Evolutionary conservation across 208 protist species (phyloP).

Genomic region (Trypanosoma platydactyli): DNA sequence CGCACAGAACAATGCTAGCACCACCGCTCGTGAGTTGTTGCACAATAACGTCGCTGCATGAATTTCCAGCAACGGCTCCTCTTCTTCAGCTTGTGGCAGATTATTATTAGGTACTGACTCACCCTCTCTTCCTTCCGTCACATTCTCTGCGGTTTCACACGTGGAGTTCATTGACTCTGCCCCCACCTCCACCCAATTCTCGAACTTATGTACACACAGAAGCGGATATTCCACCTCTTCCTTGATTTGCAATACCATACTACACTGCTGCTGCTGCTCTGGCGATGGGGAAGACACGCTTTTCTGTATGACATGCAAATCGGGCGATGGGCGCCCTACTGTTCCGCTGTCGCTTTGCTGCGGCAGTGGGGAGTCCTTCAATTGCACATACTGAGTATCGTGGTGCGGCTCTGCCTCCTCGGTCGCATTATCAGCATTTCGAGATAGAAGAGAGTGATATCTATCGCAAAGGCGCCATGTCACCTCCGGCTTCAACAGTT

Average conservation of each 20-base stretch:
- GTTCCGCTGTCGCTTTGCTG: not conserved
- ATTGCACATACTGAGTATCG: not conserved
- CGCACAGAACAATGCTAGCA: slow-evolving; percentile 3
- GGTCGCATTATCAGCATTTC: not conserved
- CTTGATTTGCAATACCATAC: too few relatives aligned
- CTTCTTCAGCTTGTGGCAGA: not conserved
- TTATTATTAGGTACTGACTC: not conserved
- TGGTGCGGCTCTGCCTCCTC: not conserved
- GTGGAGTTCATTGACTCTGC: too few relatives aligned
- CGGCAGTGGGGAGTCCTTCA: not conserved
- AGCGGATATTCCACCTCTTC: too few relatives aligned
- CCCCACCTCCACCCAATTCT: too few relatives aligned
- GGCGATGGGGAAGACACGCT: too few relatives aligned
- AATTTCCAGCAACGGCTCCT: not conserved
- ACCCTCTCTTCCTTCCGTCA: not conserved
- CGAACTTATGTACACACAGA: too few relatives aligned
- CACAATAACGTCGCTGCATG: slow-evolving; percentile 11
- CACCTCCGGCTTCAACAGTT: not conserved
- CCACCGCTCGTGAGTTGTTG: not conserved
- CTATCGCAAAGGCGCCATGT: not conserved
- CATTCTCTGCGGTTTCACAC: too few relatives aligned
- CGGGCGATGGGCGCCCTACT: not conserved
- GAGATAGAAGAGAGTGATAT: not conserved
- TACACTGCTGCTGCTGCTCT: too few relatives aligned
- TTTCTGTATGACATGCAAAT: not conserved